A percentile compares a stretch with the other conserved stretches of the same genome.
Evolutionary conservation across 106 monocot species (phyloP).

Genomic region (Dactylorhiza incarnata): DNA sequence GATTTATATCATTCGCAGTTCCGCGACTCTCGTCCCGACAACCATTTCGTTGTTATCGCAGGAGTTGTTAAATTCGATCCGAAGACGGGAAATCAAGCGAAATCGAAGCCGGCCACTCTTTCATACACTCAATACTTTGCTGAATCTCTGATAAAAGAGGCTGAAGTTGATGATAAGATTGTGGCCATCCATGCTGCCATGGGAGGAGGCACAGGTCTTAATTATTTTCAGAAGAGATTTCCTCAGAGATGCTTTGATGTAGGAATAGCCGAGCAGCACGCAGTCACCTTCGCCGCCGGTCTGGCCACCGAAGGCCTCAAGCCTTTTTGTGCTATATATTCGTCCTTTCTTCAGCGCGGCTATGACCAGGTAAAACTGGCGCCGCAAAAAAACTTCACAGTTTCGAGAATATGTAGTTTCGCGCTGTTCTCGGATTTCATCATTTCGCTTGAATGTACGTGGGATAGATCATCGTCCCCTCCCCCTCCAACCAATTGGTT

Average conservation of each 20-base stretch:
- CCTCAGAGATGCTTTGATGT: slow-evolving; percentile 87
- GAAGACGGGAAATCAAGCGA: slow-evolving; percentile 60
- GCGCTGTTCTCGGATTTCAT: too few species aligned
- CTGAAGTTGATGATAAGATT: slow-evolving; percentile 60
- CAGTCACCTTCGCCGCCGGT: slow-evolving; percentile 89
- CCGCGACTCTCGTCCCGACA: background rate
- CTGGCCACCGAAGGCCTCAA: slow-evolving; percentile 84
- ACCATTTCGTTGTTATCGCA: slow-evolving; percentile 3
- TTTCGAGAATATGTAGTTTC: too few species aligned
- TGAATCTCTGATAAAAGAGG: slow-evolving; percentile 61
- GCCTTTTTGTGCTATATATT: slow-evolving; percentile 96
- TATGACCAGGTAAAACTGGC: slow-evolving; percentile 61
- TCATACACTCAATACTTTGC: slow-evolving; percentile 86
- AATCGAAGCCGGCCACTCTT: slow-evolving; percentile 48
- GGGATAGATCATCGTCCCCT: too few species aligned
- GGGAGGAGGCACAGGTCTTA: slow-evolving; percentile 91
- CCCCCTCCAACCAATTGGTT: too few species aligned
- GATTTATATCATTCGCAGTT: background rate
- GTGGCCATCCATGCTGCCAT: slow-evolving; percentile 91
- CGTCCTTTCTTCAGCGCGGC: slow-evolving; percentile 85
- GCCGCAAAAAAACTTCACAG: background rate
- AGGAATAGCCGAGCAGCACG: slow-evolving; percentile 93
- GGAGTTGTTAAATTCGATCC: slow-evolving; percentile 78
- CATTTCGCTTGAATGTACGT: too few species aligned
- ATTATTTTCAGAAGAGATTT: slow-evolving; percentile 65